Evolutionary conservation across 306 rosid species (phyloP), one percentile per base, ranked within the genome.

Genomic region (Castanea mollissima): DNA sequence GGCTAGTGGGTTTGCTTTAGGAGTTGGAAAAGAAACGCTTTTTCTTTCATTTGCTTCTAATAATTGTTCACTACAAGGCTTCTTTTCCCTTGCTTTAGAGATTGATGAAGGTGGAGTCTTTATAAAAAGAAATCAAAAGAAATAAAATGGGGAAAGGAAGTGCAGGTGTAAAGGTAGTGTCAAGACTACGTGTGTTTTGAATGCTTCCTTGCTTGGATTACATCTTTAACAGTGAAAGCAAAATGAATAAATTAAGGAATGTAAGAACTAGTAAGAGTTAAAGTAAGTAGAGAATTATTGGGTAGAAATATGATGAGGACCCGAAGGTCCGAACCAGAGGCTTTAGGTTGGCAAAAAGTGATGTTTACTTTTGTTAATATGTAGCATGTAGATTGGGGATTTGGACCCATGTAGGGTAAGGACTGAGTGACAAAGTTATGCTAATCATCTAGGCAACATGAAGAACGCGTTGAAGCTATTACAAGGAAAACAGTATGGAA

Each of bases 1-100:
- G 55, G 78, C 58, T 55, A 80, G 87, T 86, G 93, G 91, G 73
- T 76, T 77, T 90, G 87, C 97, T 90, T 92, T 94, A 65, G 81
- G 77, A 72, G 79, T n/a, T 56, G 35, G 20, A 73, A 88, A 74
- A 46, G 80, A 59, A 21, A 56, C 68, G 7, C 73, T 83, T 81
- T 84, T 73, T 74, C 80, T 77, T 74, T 64, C 77, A 23, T 83
- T 64, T 78, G 86, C 83, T 76, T 79, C 74, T 54, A 16, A 82
- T 88, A 74, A 79, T 84, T 88, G 84, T 80, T 83, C 73, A 35
- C 31, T 19, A 60, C 51, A 29, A 64, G 59, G 63, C 62, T 54
- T 76, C 75, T 72, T 76, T 79, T 85, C 44, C 7, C 49, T 64
- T 65, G 85, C 90, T 85, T 86, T 89, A 76, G 71, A 73, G 56